Conservation (phyloP, 2,329 filamentous ascomycete genomes). For the Paradendryphiella salina region DNA sequence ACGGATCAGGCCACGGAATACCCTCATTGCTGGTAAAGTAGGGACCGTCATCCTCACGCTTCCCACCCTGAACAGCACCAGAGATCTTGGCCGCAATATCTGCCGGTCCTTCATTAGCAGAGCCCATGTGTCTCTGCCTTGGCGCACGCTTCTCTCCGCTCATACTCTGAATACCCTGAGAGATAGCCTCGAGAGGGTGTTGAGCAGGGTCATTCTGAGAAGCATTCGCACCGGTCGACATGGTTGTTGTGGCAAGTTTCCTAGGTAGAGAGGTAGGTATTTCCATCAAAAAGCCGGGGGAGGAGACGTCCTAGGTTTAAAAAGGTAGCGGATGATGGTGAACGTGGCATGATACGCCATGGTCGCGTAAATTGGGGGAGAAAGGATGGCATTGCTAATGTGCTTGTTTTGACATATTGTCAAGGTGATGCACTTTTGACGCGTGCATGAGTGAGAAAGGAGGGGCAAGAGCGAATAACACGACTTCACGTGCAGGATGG, state of each 20-base stretch:
- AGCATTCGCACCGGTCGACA: constrained; percentile 35
- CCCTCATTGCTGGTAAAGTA: constrained; percentile 62
- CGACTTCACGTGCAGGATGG: constrained; percentile 5
- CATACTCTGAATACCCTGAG: constrained; percentile 48
- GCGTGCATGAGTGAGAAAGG: constrained; percentile 9
- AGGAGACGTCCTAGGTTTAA: constrained; percentile 11
- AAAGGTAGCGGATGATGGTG: not conserved
- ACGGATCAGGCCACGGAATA: constrained; percentile 56
- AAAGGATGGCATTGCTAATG: too few relatives aligned
- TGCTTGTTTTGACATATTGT: constrained; percentile 7
- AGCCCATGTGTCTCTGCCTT: constrained; percentile 47
- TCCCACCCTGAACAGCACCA: constrained; percentile 52
- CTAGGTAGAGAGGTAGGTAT: constrained; percentile 17
- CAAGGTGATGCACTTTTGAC: constrained; percentile 30
- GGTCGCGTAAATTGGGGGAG: constrained; percentile 3
- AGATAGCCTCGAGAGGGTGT: constrained; percentile 50
- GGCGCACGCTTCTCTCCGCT: constrained; percentile 46
- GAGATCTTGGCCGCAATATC: constrained; percentile 58
- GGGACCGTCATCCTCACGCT: constrained; percentile 53
- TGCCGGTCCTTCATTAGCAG: constrained; percentile 57
- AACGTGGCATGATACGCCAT: constrained; percentile 5
- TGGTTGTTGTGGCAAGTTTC: constrained; percentile 21
- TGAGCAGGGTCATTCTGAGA: constrained; percentile 41
- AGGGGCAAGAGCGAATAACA: not conserved
- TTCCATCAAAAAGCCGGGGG: constrained; percentile 16